Evolutionary conservation across 192 early-diverging fungal species (phyloP), one percentile per base, ranked within the genome.

Genomic region (Pecoramyces ruminantium): DNA sequence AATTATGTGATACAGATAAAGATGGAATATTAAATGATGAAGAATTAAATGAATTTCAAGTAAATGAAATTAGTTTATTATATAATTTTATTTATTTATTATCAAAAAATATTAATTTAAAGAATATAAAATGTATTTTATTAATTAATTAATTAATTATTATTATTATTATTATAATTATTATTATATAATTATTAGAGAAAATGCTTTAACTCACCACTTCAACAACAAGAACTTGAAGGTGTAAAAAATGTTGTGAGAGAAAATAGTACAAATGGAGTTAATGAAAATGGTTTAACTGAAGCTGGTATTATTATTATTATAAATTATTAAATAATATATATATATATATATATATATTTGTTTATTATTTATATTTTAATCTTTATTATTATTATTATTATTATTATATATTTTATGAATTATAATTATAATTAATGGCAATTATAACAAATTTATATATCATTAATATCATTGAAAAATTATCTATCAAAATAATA

Each of bases 11-110:
- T 85, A 84, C 88, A 77, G 96, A 99, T 86, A 95, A 96, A 82
- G 95, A 99, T 84, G 93, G 93, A 8, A 84, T 94, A 30, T 84
- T 99, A 78, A 94, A 97, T 84, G 95, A 98, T 80, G 89, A 92
- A 27, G 98, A 99, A 85, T 88, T 99, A 40, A 98, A 99, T 84
- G 96, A 94, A 82, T 99, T 99, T 82, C 95, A 96, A 90, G 93
- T 94, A 83, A 67, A 2, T 83, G 38, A 0, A 29, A 16, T 28
- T 17, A 29, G 78, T 2, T 17, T 30, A 25, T 78, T 39, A 38
- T 79, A 18, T 30, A 9, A 21, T 29, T n/a, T 29, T 38, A 29
- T 9, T 39, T 27, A 38, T 40, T 79, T 28, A 40, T 18, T 17
- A 12, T 21, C 2, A 29, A 28, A 29, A 29, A 78, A 78, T 6